Evolutionary conservation across 257 asterid genomes (phyloP).

Genomic region (Anisodus acutangulus): DNA sequence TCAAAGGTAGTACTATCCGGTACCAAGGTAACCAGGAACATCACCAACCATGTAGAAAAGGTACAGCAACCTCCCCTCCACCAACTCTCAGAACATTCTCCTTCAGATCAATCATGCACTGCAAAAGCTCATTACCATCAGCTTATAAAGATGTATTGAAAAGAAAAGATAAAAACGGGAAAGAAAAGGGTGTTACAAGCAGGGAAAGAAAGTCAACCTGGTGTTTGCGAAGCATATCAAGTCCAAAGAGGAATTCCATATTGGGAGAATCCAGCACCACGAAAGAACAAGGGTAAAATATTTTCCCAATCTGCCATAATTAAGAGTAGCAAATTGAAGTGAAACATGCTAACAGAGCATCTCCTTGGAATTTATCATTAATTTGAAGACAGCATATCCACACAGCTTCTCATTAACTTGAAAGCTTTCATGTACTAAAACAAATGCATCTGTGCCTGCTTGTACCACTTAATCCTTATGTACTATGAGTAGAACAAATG

Average conservation of each 20-base stretch:
- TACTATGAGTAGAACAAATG: background rate
- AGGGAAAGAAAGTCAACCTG: slow-evolving; percentile 51
- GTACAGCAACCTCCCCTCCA: slow-evolving; percentile 96
- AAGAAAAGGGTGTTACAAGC: slow-evolving; percentile 35
- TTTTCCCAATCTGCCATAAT: slow-evolving; percentile 69
- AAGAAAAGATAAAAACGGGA: slow-evolving; percentile 16
- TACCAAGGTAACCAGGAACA: slow-evolving; percentile 22
- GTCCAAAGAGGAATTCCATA: slow-evolving; percentile 97
- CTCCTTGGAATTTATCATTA: slow-evolving; percentile 1
- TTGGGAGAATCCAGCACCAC: slow-evolving; percentile 89
- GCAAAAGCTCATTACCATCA: slow-evolving; percentile 38
- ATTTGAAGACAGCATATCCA: background rate
- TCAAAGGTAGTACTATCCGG: slow-evolving; percentile 14
- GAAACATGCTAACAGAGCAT: background rate
- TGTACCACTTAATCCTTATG: background rate
- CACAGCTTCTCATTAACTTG: background rate
- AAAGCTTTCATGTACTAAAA: slow-evolving; percentile 5
- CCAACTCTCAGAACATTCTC: slow-evolving; percentile 95
- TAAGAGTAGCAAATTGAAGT: background rate
- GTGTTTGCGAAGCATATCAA: slow-evolving; percentile 99
- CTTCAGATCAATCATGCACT: slow-evolving; percentile 96
- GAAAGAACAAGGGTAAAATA: slow-evolving; percentile 90
- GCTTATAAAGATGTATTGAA: slow-evolving; percentile 21
- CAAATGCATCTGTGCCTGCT: background rate
- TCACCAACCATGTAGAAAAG: slow-evolving; percentile 78